Percentiles rank a stretch among this genome's conserved stretches.
Conservation (phyloP, 805 yeast genomes). For the Candida dendrica region DNA sequence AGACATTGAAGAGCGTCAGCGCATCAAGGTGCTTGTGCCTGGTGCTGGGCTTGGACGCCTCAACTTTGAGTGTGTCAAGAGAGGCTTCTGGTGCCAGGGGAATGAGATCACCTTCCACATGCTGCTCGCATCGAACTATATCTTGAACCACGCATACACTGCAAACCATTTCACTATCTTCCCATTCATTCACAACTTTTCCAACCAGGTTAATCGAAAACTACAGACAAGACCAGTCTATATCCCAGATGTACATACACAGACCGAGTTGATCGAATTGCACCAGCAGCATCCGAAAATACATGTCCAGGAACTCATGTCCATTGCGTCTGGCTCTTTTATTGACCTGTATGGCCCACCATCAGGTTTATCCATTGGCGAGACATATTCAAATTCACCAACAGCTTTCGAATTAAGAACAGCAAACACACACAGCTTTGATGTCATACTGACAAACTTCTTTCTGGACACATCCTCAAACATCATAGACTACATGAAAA, state of each 20-base stretch:
- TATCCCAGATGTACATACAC: conserved; percentile 47
- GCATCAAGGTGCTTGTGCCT: conserved; percentile 44
- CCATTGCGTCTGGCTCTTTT: conserved; percentile 70
- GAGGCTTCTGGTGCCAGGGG: conserved; percentile 60
- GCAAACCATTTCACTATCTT: conserved; percentile 34
- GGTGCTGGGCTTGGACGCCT: conserved; percentile 62
- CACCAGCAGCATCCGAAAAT: conserved; percentile 29
- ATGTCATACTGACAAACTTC: conserved; percentile 46
- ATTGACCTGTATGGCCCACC: conserved; percentile 63
- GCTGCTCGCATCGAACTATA: conserved; percentile 47
- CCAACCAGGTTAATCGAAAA: conserved; percentile 37
- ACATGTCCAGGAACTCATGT: conserved; percentile 46
- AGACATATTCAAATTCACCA: conserved; percentile 21
- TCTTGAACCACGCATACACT: conserved; percentile 40
- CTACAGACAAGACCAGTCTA: conserved; percentile 42
- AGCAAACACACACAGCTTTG: conserved; percentile 31
- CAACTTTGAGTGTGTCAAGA: conserved; percentile 44
- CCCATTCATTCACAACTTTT: conserved; percentile 49
- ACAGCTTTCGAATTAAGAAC: conserved; percentile 35
- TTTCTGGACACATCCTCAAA: conserved; percentile 61
- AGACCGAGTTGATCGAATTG: conserved; percentile 26
- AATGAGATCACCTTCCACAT: conserved; percentile 62
- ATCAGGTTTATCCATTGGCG: conserved; percentile 10
- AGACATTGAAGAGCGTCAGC: conserved; percentile 25
- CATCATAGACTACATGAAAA: conserved; percentile 46